Conservation (phyloP, 257 asterid genomes). For the Solanum tarapatanum region DNA sequence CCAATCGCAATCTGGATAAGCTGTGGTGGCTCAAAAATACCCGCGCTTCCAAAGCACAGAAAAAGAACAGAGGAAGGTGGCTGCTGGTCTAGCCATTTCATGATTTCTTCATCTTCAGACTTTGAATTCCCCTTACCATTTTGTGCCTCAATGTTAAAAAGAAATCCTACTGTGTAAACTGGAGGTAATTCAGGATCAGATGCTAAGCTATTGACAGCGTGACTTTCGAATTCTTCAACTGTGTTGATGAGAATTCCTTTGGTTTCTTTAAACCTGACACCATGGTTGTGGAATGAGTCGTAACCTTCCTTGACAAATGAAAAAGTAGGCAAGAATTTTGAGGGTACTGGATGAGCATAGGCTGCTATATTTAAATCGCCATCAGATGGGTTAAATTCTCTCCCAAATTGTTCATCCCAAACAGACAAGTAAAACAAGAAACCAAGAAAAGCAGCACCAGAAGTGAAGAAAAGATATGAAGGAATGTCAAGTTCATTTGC, state of each 20-base stretch:
- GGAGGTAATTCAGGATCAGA: not conserved
- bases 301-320: not conserved
- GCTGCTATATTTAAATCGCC: not conserved
- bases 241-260: conserved; percentile 13
- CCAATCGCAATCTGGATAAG: not conserved
- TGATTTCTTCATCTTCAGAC: too few species aligned
- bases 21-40: conserved; percentile 1
- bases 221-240: conserved; percentile 2
- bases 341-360: conserved; percentile 3
- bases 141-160: not conserved
- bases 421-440: not conserved
- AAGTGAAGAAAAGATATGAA: conserved; percentile 1
- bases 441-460: conserved; percentile 4
- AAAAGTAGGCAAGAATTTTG: not conserved
- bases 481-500: conserved; percentile 7
- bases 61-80: conserved; percentile 1
- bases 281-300: not conserved
- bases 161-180: not conserved
- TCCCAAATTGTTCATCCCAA: not conserved
- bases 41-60: not conserved
- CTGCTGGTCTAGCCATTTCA: conserved; percentile 1
- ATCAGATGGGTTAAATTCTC: not conserved
- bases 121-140: not conserved
- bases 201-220: not conserved
- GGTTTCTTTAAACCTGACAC: not conserved